Base-by-base conservation (phyloP, 73 alveolate species). In the Blepharisma stoltei region DNA sequence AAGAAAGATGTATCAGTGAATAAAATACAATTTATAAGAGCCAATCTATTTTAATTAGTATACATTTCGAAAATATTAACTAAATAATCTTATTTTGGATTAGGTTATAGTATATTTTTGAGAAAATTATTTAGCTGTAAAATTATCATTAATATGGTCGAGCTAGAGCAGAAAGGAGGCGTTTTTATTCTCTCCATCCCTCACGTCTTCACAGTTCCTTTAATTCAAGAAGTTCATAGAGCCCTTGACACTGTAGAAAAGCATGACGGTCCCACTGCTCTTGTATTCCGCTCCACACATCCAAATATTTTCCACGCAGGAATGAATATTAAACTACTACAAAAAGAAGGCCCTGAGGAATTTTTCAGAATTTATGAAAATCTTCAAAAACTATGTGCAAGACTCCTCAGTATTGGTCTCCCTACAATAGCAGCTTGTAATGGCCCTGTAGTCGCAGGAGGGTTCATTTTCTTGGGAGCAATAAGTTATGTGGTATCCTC, bases 401-500 rank as follows among this genome's bases (percentile, higher is more conserved):
- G 94, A 6, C 69, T 87, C 6, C 76, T 83, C 66, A 76, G 75
- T 0, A 54, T 78, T 49, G 81, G 81, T 1, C 38, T 70, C 6
- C 91, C 91, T 7, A 88, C 95, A 2, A 69, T 88, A 67, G 78
- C 95, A 6, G 78, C 77, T 46, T 54, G 83, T 4, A 84, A 78
- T 54, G 95, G 95, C 25, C 95, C 83, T 55, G 86, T 83, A 6
- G 86, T 69, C 41, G 95, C 95, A 6, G 95, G 91, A n/a, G 95
- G 95, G 7, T 54, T 78, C 68, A 3, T 32, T 32, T 32, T 32
- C 41, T 32, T 32, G 41, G 41, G 41, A 32, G 41, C 41, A 32
- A 32, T 32, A 32, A 32, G 41, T 32, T 32, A 32, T 32, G 38
- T 83, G 53, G 32, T 88, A 4, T 88, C 95, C 5, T 6, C 83